Conservation (phyloP, 2,329 filamentous ascomycete species). For the Aschersonia sp. region DNA sequence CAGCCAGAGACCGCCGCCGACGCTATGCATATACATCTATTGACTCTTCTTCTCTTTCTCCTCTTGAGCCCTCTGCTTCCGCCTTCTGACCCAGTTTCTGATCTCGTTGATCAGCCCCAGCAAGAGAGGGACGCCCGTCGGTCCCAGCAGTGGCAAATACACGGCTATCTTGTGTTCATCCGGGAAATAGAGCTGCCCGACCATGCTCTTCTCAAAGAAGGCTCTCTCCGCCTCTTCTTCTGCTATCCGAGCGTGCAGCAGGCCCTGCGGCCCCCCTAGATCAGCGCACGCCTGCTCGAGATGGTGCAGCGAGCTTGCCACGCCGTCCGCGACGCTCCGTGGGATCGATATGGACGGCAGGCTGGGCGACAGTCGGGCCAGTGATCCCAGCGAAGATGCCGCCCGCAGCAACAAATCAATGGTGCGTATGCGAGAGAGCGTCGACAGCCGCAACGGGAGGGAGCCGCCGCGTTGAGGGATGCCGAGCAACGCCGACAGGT, state of each 20-base stretch:
- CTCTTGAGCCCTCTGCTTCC: conserved; percentile 26
- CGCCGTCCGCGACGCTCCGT: conserved; percentile 69
- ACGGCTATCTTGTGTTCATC: conserved; percentile 98
- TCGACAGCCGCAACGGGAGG: conserved; percentile 71
- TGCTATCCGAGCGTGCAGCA: conserved; percentile 71
- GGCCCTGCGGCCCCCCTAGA: conserved; percentile 49
- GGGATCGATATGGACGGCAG: conserved; percentile 88
- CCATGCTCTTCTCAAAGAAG: conserved; percentile 99
- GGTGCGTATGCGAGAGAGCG: conserved; percentile 71
- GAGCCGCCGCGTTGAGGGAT: conserved; percentile 73
- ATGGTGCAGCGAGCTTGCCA: conserved; percentile 65
- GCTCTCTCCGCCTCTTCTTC: conserved; percentile 83
- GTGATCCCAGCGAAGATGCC: conserved; percentile 83
- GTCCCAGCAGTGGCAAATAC: conserved; percentile 81
- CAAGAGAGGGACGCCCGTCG: conserved; percentile 76
- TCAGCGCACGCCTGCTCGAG: conserved; percentile 63
- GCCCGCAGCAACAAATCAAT: conserved; percentile 78
- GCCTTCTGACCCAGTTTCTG: conserved; percentile 42
- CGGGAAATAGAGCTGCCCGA: conserved; percentile 94
- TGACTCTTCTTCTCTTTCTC: conserved; percentile 23
- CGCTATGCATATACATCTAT: conserved; percentile 6
- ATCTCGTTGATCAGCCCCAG: conserved; percentile 76
- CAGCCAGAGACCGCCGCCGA: neutral
- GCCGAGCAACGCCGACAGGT: conserved; percentile 77
- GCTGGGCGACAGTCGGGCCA: conserved; percentile 72